phyloP scores from a whole-genome alignment of 768 basidiomycete species.

The Imleria badia region DNA sequence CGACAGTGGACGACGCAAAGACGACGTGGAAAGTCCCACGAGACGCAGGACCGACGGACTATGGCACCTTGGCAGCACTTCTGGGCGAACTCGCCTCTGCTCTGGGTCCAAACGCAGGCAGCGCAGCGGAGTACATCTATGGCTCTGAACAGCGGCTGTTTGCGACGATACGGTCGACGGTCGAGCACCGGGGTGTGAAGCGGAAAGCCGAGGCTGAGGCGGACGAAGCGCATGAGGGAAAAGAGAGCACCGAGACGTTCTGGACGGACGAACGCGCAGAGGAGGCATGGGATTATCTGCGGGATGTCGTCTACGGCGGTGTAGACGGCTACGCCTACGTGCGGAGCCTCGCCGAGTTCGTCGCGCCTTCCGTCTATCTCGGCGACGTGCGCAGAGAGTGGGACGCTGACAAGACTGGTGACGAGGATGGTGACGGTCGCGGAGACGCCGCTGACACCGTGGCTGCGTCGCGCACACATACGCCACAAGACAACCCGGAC shows the following conservation, averaged over 20 bases:
- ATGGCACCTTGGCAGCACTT: conserved; percentile 58
- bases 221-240: not conserved
- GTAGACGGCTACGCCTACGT: conserved; percentile 75
- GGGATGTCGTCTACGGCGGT: conserved; percentile 79
- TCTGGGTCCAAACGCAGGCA: conserved; percentile 16
- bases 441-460: not conserved
- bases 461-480: not conserved
- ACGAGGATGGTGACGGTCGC: not conserved
- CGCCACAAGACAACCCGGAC: not conserved
- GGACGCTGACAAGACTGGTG: not conserved
- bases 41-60: conserved; percentile 57
- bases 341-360: conserved; percentile 74
- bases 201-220: conserved; percentile 19
- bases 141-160: conserved; percentile 20
- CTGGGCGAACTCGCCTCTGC: conserved; percentile 42
- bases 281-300: conserved; percentile 65
- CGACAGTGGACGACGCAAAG: conserved; percentile 26
- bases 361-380: conserved; percentile 33
- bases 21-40: conserved; percentile 50
- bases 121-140: conserved; percentile 8
- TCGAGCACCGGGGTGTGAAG: conserved; percentile 25
- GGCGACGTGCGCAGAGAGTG: not conserved
- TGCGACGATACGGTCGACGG: conserved; percentile 41
- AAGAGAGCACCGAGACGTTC: conserved; percentile 32
- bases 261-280: conserved; percentile 50